These are phyloP conservation scores for Erythrobasidium yunnanense DNA, from an alignment of 768 basidiomycete genomes.

Conservation along the genomic window DNA sequence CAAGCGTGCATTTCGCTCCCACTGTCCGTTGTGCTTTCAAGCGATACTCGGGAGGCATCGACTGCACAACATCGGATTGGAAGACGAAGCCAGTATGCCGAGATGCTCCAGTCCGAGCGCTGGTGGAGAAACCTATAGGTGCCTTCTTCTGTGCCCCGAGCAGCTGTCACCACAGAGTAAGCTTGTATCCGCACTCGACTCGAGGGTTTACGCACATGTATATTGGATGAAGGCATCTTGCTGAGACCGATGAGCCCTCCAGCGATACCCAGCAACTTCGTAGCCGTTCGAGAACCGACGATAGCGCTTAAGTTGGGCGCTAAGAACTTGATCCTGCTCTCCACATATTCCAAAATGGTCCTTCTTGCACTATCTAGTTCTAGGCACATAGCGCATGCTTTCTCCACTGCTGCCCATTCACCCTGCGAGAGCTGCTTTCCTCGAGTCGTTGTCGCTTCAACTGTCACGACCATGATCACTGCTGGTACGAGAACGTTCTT, in stretches of 20 bases:
- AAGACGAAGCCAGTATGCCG: slow-evolving; percentile 95
- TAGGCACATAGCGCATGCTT: slow-evolving; percentile 80
- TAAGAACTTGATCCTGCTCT: slow-evolving; percentile 94
- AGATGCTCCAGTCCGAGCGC: slow-evolving; percentile 52
- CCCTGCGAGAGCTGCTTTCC: slow-evolving; percentile 60
- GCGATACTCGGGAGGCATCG: slow-evolving; percentile 77
- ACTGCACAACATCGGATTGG: slow-evolving; percentile 77
- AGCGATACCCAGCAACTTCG: slow-evolving; percentile 92
- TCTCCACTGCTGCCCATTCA: slow-evolving; percentile 69
- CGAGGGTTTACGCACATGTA: slow-evolving; percentile 79
- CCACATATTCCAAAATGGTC: slow-evolving; percentile 98
- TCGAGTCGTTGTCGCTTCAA: slow-evolving; percentile 83
- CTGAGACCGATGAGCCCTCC: slow-evolving; percentile 81
- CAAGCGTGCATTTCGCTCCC: slow-evolving; percentile 78
- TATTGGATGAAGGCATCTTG: slow-evolving; percentile 91
- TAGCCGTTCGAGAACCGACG: slow-evolving; percentile 96
- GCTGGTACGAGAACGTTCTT: slow-evolving; percentile 70
- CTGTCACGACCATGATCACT: slow-evolving; percentile 86
- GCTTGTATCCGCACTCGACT: not conserved
- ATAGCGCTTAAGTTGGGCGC: slow-evolving; percentile 97
- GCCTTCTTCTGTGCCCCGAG: slow-evolving; percentile 88
- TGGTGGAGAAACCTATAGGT: slow-evolving; percentile 81
- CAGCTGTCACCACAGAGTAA: slow-evolving; percentile 49
- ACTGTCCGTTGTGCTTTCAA: slow-evolving; percentile 85
- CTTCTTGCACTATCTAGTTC: slow-evolving; percentile 78